phyloP scores from a whole-genome alignment of 306 rosid species.

The Trifolium subterraneum region DNA sequence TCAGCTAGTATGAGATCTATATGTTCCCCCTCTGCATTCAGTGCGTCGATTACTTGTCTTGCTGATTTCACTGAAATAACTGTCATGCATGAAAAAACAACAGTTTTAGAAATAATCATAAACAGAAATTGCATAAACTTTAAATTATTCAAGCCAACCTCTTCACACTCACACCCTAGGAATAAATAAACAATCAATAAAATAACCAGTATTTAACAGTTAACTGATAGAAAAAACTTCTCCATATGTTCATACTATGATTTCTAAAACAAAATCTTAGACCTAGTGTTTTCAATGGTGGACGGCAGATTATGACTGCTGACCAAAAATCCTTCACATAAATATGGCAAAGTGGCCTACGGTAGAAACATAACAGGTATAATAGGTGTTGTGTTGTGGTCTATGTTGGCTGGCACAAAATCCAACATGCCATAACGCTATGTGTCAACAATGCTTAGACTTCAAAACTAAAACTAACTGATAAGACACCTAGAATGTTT shows the following conservation, averaged over 20 bases:
- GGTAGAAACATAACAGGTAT: not conserved
- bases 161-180: not conserved
- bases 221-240: not conserved
- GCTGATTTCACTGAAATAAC: constrained; percentile 83
- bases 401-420: not conserved
- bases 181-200: not conserved
- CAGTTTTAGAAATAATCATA: constrained; percentile 17
- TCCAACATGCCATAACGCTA: not conserved
- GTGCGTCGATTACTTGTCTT: constrained; percentile 91
- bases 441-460: not conserved
- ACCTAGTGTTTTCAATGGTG: not conserved
- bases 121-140: constrained; percentile 14
- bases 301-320: no score
- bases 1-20: constrained; percentile 82
- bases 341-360: not conserved
- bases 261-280: not conserved
- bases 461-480: not conserved
- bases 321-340: not conserved
- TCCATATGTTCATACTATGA: constrained; percentile 47
- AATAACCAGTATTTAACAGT: not conserved
- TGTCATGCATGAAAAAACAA: constrained; percentile 47
- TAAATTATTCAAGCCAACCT: constrained; percentile 25
- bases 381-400: not conserved
- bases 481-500: not conserved
- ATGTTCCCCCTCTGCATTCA: constrained; percentile 88